phyloP scores from a whole-genome alignment of 306 rosid genomes.

The Inga leiocalycina region DNA sequence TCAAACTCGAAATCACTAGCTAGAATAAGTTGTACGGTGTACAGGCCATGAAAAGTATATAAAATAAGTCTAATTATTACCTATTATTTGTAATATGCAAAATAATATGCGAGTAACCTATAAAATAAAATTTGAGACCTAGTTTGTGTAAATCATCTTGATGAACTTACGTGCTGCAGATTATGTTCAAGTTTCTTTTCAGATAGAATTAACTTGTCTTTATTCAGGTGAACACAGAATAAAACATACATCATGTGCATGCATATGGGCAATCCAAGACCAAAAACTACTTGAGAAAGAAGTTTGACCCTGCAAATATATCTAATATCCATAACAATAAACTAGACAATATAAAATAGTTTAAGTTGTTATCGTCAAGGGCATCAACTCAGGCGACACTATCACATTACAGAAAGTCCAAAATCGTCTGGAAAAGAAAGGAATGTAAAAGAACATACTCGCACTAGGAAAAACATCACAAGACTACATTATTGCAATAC shows the following conservation, averaged over 20 bases:
- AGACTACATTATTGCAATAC: background rate
- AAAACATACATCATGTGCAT: background rate
- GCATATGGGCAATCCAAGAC: background rate
- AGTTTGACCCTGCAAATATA: background rate
- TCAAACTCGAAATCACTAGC: no score
- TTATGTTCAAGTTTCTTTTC: background rate
- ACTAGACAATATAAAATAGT: background rate
- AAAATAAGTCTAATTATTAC: background rate
- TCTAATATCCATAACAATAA: background rate
- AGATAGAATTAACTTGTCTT: background rate
- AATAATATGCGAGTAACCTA: background rate
- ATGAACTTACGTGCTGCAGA: background rate
- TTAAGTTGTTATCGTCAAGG: background rate
- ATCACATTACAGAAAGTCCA: background rate
- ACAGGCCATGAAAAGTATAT: background rate
- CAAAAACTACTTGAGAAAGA: background rate
- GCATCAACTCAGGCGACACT: background rate
- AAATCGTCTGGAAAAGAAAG: conserved; percentile 11
- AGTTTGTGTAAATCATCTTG: background rate
- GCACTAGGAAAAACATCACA: conserved; percentile 15
- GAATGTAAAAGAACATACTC: background rate
- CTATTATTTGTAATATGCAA: background rate
- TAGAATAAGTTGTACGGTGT: background rate
- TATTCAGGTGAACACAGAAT: background rate
- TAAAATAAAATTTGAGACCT: background rate